Evolutionary conservation across 2,329 filamentous ascomycete species (phyloP).

Genomic region (Colletotrichum cuscutae): DNA sequence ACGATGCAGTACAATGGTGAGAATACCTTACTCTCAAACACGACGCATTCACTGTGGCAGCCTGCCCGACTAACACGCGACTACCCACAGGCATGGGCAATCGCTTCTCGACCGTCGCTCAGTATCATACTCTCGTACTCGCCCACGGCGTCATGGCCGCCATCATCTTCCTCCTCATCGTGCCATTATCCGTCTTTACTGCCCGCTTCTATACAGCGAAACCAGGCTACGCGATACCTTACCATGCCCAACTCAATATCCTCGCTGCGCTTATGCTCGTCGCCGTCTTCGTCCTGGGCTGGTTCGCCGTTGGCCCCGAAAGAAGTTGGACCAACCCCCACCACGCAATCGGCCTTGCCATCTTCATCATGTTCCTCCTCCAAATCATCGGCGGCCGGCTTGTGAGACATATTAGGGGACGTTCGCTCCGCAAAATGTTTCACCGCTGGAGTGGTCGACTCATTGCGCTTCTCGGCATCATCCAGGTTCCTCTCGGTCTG

Average conservation of each 20-base stretch:
- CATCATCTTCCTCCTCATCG: slow-evolving; percentile 78
- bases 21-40: slow-evolving; percentile 34
- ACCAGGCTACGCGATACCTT: slow-evolving; percentile 69
- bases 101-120: slow-evolving; percentile 73
- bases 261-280: slow-evolving; percentile 75
- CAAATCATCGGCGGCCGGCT: slow-evolving; percentile 77
- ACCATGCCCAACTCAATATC: slow-evolving; percentile 81
- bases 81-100: slow-evolving; percentile 79
- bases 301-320: slow-evolving; percentile 79
- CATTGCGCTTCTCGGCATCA: slow-evolving; percentile 83
- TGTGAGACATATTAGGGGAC: slow-evolving; percentile 63
- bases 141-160: slow-evolving; percentile 79
- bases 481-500: slow-evolving; percentile 88
- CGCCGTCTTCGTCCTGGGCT: slow-evolving; percentile 79
- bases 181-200: slow-evolving; percentile 79
- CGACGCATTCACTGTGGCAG: not conserved
- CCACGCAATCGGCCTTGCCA: slow-evolving; percentile 83
- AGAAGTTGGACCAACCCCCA: slow-evolving; percentile 83
- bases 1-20: slow-evolving; percentile 88
- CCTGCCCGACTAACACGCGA: slow-evolving; percentile 31
- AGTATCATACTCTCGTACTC: slow-evolving; percentile 77
- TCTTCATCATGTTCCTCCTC: slow-evolving; percentile 78
- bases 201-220: slow-evolving; percentile 76
- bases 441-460: slow-evolving; percentile 89
- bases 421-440: slow-evolving; percentile 68